Evolutionary conservation across 1,284 basidiomycete genomes (phyloP).

Genomic region (Ustilago vetiveriae): DNA sequence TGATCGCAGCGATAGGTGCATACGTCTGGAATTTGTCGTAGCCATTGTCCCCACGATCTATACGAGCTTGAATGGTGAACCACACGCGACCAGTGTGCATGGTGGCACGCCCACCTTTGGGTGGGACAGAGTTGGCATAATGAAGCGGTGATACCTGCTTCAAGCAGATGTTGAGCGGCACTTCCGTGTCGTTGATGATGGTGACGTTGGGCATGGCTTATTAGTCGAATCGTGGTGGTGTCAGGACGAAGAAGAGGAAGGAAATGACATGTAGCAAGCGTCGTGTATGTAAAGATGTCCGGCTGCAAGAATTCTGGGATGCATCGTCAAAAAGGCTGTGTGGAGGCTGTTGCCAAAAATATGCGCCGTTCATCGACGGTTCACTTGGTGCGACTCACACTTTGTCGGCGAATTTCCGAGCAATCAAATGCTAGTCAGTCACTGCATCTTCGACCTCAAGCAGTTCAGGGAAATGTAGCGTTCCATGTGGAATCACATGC

Average conservation of each 20-base stretch:
- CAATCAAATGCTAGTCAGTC: too few species aligned
- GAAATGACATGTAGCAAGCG: neutral
- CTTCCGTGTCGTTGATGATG: conserved; percentile 58
- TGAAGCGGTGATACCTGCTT: conserved; percentile 58
- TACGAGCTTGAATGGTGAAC: conserved; percentile 60
- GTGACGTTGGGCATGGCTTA: conserved; percentile 48
- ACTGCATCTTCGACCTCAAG: too few species aligned
- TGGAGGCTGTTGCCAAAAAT: conserved; percentile 2
- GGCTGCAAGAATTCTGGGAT: too few species aligned
- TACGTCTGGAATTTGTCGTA: conserved; percentile 55
- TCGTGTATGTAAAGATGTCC: too few species aligned
- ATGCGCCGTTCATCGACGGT: neutral
- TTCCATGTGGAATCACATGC: too few species aligned
- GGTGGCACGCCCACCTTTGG: conserved; percentile 40
- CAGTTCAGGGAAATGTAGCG: too few species aligned
- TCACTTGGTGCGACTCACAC: neutral
- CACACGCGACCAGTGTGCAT: conserved; percentile 52
- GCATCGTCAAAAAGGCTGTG: neutral
- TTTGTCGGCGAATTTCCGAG: neutral
- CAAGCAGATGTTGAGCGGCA: conserved; percentile 57
- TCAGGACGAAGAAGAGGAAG: neutral
- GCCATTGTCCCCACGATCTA: conserved; percentile 49
- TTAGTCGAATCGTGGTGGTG: neutral
- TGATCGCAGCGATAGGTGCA: conserved; percentile 54
- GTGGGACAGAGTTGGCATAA: conserved; percentile 52